phyloP scores from a whole-genome alignment of 2,329 filamentous ascomycete genomes.

The Sporothrix brasiliensis region DNA sequence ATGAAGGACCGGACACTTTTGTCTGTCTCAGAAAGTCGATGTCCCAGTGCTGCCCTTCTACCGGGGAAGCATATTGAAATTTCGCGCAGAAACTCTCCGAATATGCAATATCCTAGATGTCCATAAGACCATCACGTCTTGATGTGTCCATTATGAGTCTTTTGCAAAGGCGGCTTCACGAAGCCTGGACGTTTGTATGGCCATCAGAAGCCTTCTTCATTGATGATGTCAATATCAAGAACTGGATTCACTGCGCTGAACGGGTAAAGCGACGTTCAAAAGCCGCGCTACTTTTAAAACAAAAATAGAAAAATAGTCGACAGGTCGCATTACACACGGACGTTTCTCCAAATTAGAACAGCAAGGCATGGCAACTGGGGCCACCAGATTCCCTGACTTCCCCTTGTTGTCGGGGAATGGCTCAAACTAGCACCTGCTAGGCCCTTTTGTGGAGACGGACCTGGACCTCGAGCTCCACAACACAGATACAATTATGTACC shows the following conservation, averaged over 20 bases:
- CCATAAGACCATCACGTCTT: not conserved
- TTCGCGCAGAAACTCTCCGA: not conserved
- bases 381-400: not conserved
- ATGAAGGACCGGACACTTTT: no score
- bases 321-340: conserved; percentile 12
- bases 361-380: conserved; percentile 8
- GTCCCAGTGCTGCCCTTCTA: no score
- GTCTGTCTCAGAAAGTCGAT: no score
- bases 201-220: no score
- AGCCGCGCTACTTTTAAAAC: not conserved
- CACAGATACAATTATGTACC: not conserved
- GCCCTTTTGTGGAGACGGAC: not conserved
- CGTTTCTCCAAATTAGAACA: conserved; percentile 4
- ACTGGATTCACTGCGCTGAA: no score
- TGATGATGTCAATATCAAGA: no score
- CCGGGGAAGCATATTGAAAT: no score
- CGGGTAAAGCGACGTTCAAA: not conserved
- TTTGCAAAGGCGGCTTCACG: no score
- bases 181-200: no score
- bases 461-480: not conserved
- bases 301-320: not conserved
- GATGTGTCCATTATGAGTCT: no score
- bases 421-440: conserved; percentile 10
- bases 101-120: not conserved
- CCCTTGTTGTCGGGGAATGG: not conserved